Evolutionary conservation across 1,284 basidiomycete genomes (phyloP), one percentile per base, ranked within the genome.

Genomic region (Sporisorium scitamineum): DNA sequence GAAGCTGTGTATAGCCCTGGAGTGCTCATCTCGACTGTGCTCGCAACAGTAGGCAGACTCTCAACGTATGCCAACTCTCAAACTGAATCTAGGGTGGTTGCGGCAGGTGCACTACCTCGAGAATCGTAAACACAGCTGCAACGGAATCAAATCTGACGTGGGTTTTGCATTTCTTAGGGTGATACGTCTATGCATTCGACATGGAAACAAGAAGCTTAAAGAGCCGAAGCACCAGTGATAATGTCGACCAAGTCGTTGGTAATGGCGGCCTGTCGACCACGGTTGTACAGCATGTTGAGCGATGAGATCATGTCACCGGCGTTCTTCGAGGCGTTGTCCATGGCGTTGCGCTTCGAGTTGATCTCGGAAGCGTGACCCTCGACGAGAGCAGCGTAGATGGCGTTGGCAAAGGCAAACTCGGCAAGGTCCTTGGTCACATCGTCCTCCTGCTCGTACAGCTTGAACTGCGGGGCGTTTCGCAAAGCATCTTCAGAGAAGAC

Each of bases 241-340:
- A 95, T 95, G 87, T 95, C 94, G 83, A 95, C 93, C 80, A 95
- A 88, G 88, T 95, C 94, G 88, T 95, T 95, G 76, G 94, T 95
- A 85, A 98, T 99, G 82, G 94, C 91, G 78, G 95, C 96, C 89
- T 99, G 96, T 87, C 96, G 94, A 90, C 95, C 95, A 90, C 96
- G 93, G 88, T 98, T 98, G 91, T 96, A 86, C 44, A 84, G 62
- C 83, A 85, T 83, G 72, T 83, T 78, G 47, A 85, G 75, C 52
- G 66, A 75, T 24, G 73, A 76, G 68, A 85, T 86, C 85, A 86
- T 86, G 77, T 83, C 84, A 57, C 88, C 89, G 65, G 96, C 97
- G 88, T 99, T 99, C 92, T 89, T 99, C 78, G 95, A 96, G 57
- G 96, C 97, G 86, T 96, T 99, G 91, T 99, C 96, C 96, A 99